A percentile compares a stretch with the other conserved stretches of the same genome.
Conservation (phyloP, 2,329 filamentous ascomycete genomes). For the Diaporthe vaccinii region DNA sequence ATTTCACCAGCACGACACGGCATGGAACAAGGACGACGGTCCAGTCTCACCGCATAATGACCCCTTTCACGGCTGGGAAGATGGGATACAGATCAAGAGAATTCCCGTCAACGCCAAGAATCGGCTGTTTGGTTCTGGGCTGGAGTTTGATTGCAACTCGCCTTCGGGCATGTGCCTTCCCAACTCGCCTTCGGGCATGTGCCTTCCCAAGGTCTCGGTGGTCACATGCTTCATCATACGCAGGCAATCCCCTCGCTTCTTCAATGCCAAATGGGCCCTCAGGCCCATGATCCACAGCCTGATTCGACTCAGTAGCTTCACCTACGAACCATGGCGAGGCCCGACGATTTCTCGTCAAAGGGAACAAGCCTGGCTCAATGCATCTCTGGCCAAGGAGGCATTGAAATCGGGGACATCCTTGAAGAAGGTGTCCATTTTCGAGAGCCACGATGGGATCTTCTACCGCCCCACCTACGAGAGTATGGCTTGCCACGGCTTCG, state of each 20-base stretch:
- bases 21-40: not conserved
- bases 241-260: not conserved
- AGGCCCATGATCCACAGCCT: not conserved
- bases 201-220: not conserved
- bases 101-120: not conserved
- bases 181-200: not conserved
- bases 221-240: not conserved
- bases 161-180: not conserved
- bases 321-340: slow-evolving; percentile 1
- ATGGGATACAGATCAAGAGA: not conserved
- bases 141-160: not conserved
- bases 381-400: not conserved
- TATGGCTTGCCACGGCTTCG: too few species aligned
- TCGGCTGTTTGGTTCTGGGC: not conserved
- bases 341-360: not conserved
- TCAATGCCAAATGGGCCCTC: not conserved
- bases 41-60: not conserved
- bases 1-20: not conserved
- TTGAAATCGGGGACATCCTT: not conserved
- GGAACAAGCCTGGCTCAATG: not conserved
- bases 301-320: not conserved
- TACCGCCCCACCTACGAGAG: not conserved
- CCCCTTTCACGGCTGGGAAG: not conserved
- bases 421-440: not conserved
- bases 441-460: not conserved